Evolutionary conservation across 1,139 yeast genomes (phyloP).

Genomic region (Torulaspora globosa): DNA sequence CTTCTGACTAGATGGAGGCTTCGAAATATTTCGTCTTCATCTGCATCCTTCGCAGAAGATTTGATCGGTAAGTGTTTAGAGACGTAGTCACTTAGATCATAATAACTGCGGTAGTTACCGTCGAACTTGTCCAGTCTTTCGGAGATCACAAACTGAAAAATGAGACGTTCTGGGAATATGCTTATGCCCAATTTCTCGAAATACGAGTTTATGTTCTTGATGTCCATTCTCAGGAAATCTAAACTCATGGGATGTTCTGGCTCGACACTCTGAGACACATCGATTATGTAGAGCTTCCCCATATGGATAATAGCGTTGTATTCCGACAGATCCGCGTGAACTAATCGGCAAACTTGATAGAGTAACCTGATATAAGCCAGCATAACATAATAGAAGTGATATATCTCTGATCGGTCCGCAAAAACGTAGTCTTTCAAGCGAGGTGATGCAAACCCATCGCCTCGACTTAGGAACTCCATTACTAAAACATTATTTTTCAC

Average conservation of each 20-base stretch:
- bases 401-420: constrained; percentile 59
- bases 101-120: constrained; percentile 44
- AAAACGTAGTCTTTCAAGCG: constrained; percentile 77
- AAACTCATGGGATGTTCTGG: constrained; percentile 97
- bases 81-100: constrained; percentile 37
- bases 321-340: constrained; percentile 96
- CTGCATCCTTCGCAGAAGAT: constrained; percentile 48
- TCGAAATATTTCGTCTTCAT: constrained; percentile 85
- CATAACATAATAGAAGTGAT: constrained; percentile 69
- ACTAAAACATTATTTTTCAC: constrained; percentile 86
- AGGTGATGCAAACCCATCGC: constrained; percentile 68
- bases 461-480: constrained; percentile 84
- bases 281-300: constrained; percentile 79
- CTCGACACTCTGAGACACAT: constrained; percentile 96
- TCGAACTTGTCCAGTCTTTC: constrained; percentile 37
- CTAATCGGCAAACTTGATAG: constrained; percentile 83
- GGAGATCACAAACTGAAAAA: constrained; percentile 70
- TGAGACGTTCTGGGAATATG: constrained; percentile 73
- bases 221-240: constrained; percentile 94
- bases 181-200: constrained; percentile 68
- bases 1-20: constrained; percentile 78
- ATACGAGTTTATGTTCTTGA: constrained; percentile 88
- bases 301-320: constrained; percentile 86
- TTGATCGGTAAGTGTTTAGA: constrained; percentile 50
- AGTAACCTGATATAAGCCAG: constrained; percentile 78